Base-by-base conservation (phyloP, 495 filamentous ascomycete species). In the Penicillium coffeae region DNA sequence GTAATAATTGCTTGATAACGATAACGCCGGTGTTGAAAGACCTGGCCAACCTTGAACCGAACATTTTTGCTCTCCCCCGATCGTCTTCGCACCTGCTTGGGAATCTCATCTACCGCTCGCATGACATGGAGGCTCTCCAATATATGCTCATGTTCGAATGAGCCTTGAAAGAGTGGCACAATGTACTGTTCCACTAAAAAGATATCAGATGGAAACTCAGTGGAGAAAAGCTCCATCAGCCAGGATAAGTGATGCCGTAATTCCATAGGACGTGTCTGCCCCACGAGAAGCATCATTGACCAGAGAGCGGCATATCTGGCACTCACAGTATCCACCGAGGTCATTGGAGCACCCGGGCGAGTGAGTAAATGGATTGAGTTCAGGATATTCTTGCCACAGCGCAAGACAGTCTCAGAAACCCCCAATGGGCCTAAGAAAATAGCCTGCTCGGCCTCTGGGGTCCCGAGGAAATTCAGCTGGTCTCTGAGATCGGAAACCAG, bases 21-120 rank as follows among this genome's bases (percentile, higher is more conserved):
- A 66, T 95, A 96, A 39, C 88, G 79, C 56, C 75, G 83, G 62
- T 97, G 93, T 43, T 73, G 75, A 60, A 97, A 93, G 2, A 94
- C 79, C 53, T 93, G 86, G 3, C 93, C 93, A 38, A 98, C 80
- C 46, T 74, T 79, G 68, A 86, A 92, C 45, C 62, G 72, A n/a
- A 89, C 81, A 18, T 65, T 65, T 15, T 45, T 54, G 42, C 57
- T 56, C 30, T 73, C 52, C 58, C 66, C 34, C 47, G 57, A 42
- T 52, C 78, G 65, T 10, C 60, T 58, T 45, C 70, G 79, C 37
- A 82, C 62, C 32, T 73, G 72, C 42, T 82, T 88, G 1, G 73
- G 72, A 25, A 78, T 77, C 14, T 69, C 65, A 65, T 92, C 88
- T 41, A 76, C 73, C 20, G 80, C 73, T 25, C 73, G 73, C 52